Percentiles rank a stretch among this genome's conserved stretches.
Conservation (phyloP, 441 rosid species). For the Adansonia rubrostipa region DNA sequence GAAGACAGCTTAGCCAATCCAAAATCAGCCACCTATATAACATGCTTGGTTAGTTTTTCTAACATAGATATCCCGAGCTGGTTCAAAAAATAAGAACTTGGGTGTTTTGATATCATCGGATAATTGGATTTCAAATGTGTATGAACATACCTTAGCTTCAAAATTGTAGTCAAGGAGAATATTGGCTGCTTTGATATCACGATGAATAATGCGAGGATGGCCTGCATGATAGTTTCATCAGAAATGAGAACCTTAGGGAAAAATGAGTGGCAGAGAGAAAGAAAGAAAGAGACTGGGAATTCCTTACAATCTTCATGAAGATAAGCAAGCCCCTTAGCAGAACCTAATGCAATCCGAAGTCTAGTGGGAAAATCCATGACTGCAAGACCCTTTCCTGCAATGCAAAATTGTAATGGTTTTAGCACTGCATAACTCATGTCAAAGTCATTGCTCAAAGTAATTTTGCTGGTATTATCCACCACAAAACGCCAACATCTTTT, state of each 20-base stretch:
- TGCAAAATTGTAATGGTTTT: constrained; percentile 18
- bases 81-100: not conserved
- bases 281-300: not conserved
- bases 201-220: constrained; percentile 89
- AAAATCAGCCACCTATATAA: constrained; percentile 88
- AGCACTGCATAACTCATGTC: not conserved
- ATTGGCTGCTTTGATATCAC: constrained; percentile 87
- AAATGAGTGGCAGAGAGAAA: not conserved
- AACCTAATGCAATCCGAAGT: constrained; percentile 77
- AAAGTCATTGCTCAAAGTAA: not conserved
- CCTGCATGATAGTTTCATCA: constrained; percentile 47
- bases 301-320: constrained; percentile 93
- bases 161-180: constrained; percentile 81
- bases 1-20: constrained; percentile 87
- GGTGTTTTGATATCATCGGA: not conserved
- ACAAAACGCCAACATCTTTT: not conserved
- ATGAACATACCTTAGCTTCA: constrained; percentile 77
- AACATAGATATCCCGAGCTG: not conserved
- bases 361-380: constrained; percentile 83
- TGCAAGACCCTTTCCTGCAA: constrained; percentile 64
- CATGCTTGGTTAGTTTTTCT: not conserved
- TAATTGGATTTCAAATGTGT: not conserved
- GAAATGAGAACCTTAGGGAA: constrained; percentile 4
- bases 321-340: constrained; percentile 95
- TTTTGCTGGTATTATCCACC: not conserved